A percentile compares a stretch with the other conserved stretches of the same genome.
Conservation (phyloP, 768 basidiomycete species). For the Grammothele lineata region DNA sequence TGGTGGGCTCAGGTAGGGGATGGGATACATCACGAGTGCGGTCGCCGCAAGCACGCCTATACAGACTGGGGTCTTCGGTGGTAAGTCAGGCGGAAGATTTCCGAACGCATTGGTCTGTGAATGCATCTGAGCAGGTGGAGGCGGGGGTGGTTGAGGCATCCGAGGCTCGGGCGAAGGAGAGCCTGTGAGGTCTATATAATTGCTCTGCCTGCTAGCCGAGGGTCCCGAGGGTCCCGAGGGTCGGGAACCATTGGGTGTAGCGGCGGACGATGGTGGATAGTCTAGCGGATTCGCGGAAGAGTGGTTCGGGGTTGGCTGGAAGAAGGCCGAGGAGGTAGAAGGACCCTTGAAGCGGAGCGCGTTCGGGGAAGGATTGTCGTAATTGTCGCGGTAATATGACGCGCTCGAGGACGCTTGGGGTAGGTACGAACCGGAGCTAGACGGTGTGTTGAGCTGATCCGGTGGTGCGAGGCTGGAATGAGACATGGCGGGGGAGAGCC, state of each 20-base stretch:
- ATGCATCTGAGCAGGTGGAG: constrained; percentile 6
- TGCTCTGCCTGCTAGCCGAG: constrained; percentile 41
- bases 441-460: constrained; percentile 1
- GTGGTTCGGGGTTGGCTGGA: constrained; percentile 13
- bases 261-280: background rate
- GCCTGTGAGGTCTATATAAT: constrained; percentile 68
- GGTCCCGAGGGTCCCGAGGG: constrained; percentile 11
- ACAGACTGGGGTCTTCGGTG: constrained; percentile 82
- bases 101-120: constrained; percentile 11
- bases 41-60: constrained; percentile 83
- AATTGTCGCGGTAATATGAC: constrained; percentile 1
- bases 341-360: constrained; percentile 48
- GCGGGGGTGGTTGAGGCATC: constrained; percentile 11
- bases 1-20: constrained; percentile 53
- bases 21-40: constrained; percentile 82
- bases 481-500: constrained; percentile 28
- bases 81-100: constrained; percentile 52
- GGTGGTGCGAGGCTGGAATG: constrained; percentile 21
- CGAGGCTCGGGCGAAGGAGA: constrained; percentile 25
- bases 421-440: background rate
- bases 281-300: constrained; percentile 5
- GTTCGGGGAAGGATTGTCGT: constrained; percentile 12
- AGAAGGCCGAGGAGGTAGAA: constrained; percentile 32
- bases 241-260: constrained; percentile 7
- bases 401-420: background rate